Conservation (phyloP, 2,329 filamentous ascomycete species). For the Phyllosticta citrichinensis region DNA sequence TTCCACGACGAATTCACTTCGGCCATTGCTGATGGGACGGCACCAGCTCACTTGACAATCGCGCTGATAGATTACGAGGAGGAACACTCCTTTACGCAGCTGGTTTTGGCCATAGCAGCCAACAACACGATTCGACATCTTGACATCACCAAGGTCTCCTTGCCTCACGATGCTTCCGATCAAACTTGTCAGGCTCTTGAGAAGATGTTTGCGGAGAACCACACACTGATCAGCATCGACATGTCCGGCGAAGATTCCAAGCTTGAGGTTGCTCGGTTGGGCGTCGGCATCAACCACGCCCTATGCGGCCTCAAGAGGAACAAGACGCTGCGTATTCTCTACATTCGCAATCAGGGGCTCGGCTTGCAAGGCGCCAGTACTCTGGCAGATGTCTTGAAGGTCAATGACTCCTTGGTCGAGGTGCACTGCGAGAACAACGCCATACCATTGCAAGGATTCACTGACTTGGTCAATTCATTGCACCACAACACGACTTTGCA, state of each 20-base stretch:
- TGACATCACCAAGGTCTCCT: conserved; percentile 60
- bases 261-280: conserved; percentile 59
- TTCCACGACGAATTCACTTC: conserved; percentile 42
- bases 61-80: conserved; percentile 59
- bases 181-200: conserved; percentile 57
- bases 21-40: conserved; percentile 42
- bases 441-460: conserved; percentile 60
- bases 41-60: conserved; percentile 55
- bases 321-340: conserved; percentile 49
- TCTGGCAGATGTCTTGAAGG: conserved; percentile 56
- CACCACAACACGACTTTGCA: conserved; percentile 54
- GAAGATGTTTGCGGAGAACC: conserved; percentile 56
- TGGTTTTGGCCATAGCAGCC: conserved; percentile 50
- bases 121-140: conserved; percentile 55
- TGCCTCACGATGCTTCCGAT: conserved; percentile 58
- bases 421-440: conserved; percentile 64
- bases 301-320: conserved; percentile 56
- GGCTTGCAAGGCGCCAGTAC: conserved; percentile 61
- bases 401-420: conserved; percentile 52
- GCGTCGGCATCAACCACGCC: conserved; percentile 57
- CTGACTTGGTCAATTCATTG: conserved; percentile 58
- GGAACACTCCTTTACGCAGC: conserved; percentile 52
- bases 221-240: conserved; percentile 55
- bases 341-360: conserved; percentile 58
- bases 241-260: conserved; percentile 63